These are phyloP conservation scores for Venturia aucupariae DNA, from an alignment of 2,329 filamentous ascomycete genomes.

Conservation along the genomic window DNA sequence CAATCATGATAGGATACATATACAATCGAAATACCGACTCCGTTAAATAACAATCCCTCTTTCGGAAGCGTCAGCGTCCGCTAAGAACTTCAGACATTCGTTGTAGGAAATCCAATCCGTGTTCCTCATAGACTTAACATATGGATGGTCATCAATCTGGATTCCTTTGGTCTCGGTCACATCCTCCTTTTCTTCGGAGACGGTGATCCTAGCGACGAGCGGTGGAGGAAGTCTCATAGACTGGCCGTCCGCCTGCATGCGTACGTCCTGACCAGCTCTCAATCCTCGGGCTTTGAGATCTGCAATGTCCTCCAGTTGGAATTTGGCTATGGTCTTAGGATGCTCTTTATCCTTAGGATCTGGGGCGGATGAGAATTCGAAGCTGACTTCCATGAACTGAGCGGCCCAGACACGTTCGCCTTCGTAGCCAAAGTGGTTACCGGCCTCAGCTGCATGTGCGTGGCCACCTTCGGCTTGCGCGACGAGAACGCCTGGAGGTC, in stretches of 20 bases:
- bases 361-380: slow-evolving; percentile 10
- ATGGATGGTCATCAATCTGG: slow-evolving; percentile 15
- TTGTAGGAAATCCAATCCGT: slow-evolving; percentile 15
- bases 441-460: slow-evolving; percentile 9
- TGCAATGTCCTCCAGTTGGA: slow-evolving; percentile 14
- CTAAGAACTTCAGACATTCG: slow-evolving; percentile 8
- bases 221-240: not conserved
- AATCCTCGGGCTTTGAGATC: slow-evolving; percentile 15
- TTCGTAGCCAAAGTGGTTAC: slow-evolving; percentile 15
- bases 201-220: slow-evolving; percentile 12
- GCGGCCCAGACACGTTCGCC: slow-evolving; percentile 17
- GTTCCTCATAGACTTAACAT: slow-evolving; percentile 14
- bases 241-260: slow-evolving; percentile 3
- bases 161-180: not conserved
- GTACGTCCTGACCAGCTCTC: slow-evolving; percentile 7
- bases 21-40: not conserved
- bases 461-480: slow-evolving; percentile 12
- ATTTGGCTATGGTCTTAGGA: slow-evolving; percentile 14
- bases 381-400: slow-evolving; percentile 16
- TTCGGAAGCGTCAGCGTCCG: not conserved
- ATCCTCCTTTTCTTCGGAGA: not conserved
- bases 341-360: slow-evolving; percentile 8
- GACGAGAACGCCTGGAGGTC: slow-evolving; percentile 14
- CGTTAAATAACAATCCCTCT: not conserved
- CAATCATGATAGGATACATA: not conserved